Evolutionary conservation across 129 eudicot species (phyloP).

Genomic region (Chrysanthemum seticuspe): DNA sequence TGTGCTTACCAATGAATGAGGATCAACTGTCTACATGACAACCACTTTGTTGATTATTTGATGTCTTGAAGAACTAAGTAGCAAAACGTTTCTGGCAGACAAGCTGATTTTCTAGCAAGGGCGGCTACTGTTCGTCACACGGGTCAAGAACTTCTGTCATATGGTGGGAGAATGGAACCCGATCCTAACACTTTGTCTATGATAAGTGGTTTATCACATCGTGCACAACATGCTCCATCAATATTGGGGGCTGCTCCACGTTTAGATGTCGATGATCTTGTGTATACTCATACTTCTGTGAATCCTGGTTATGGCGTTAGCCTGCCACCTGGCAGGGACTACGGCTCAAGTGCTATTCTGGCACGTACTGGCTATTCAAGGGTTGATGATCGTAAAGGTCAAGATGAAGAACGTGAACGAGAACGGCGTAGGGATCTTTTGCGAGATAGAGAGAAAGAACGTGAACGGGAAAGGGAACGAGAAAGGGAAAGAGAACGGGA

Average conservation of each 20-base stretch:
- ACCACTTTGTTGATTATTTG: constrained; percentile 28
- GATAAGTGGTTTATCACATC: constrained; percentile 56
- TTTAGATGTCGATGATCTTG: constrained; percentile 58
- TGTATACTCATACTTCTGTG: constrained; percentile 63
- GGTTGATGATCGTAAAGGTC: constrained; percentile 61
- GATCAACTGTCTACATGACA: constrained; percentile 28
- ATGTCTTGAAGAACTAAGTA: constrained; percentile 52
- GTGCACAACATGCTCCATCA: constrained; percentile 79
- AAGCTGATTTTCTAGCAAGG: constrained; percentile 90
- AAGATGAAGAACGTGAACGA: constrained; percentile 64
- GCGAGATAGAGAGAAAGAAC: constrained; percentile 62
- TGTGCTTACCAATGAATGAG: constrained; percentile 29
- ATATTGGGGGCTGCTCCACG: constrained; percentile 84
- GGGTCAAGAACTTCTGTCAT: constrained; percentile 60
- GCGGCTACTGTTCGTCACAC: constrained; percentile 50
- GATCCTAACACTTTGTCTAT: constrained; percentile 61
- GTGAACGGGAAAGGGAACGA: constrained; percentile 49
- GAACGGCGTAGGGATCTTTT: constrained; percentile 65
- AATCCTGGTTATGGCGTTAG: constrained; percentile 98
- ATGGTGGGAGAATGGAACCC: constrained; percentile 69
- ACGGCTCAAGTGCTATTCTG: constrained; percentile 62
- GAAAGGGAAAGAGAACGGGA: constrained; percentile 68
- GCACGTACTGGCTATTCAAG: constrained; percentile 52
- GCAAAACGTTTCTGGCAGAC: constrained; percentile 95
- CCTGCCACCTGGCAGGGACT: constrained; percentile 98